Base-by-base conservation (phyloP, 140 eudicot species). In the Senecio squalidus region DNA sequence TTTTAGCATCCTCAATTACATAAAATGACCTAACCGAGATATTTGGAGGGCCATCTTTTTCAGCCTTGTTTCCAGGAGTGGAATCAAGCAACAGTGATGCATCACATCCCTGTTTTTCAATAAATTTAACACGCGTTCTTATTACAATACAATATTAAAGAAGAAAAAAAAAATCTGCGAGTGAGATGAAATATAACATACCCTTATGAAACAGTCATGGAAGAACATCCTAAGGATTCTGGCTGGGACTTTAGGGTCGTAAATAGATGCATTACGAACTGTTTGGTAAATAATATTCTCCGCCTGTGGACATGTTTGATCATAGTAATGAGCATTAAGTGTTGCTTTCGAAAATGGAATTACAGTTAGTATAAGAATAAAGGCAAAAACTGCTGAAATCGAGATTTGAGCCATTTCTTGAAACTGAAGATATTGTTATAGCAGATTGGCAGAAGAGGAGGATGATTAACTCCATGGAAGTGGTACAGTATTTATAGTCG, bases 131-230 rank as follows among this genome's bases (percentile, higher is more conserved):
- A 54, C 16, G 9, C 39, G 10, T 36, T 64, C 45, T 2, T 22
- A 44, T 56, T 15, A 50, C 38, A 27, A 44, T 45, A 34, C 30
- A 24, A 18, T 9, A 7, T n/a, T n/a, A n/a, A n/a, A n/a, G n/a
- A n/a, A n/a, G n/a, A n/a, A n/a, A n/a, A n/a, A n/a, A n/a, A n/a
- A n/a, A n/a, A n/a, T n/a, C n/a, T 4, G 36, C n/a, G 34, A 20
- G 50, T 14, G 28, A 6, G 53, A 44, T 59, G 48, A 45, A 27
- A 25, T 13, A 4, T 21, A 23, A 22, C 54, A 13, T 70, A 78
- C 96, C 76, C 90, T 78, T n/a, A 88, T 62, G 84, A 84, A 84
- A 67, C 96, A 84, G 44, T 89, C 97, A 60, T 89, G 97, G 75
- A 89, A 81, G 84, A n/a, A n/a, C n/a, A n/a, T 82, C 51, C 97